Evolutionary conservation across 1,284 basidiomycete genomes (phyloP).

Genomic region (Cutaneotrichosporon sp.): DNA sequence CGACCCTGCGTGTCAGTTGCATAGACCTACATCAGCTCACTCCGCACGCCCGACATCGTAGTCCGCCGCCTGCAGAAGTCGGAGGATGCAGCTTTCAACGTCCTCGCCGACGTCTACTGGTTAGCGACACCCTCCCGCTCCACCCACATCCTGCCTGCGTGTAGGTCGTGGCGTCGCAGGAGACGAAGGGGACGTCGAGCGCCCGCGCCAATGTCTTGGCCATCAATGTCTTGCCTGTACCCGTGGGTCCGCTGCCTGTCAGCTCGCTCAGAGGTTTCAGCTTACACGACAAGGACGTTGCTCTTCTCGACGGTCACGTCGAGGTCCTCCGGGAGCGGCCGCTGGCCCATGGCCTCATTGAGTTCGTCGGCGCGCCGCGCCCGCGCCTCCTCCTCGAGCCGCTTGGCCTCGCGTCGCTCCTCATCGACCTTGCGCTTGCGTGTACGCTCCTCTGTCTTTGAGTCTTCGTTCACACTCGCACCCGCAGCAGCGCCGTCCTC

Average conservation of each 20-base stretch:
- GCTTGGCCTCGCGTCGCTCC: slow-evolving; percentile 3
- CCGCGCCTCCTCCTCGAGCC: slow-evolving; percentile 23
- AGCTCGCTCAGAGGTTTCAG: slow-evolving; percentile 2
- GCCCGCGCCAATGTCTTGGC: slow-evolving; percentile 81
- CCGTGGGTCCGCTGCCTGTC: slow-evolving; percentile 50
- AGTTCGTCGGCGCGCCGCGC: slow-evolving; percentile 23
- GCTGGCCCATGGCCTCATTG: slow-evolving; percentile 18
- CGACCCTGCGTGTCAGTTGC: slow-evolving; percentile 61
- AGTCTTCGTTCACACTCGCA: not conserved
- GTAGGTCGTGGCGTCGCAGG: slow-evolving; percentile 55
- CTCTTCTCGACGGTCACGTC: slow-evolving; percentile 76
- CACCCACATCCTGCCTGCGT: slow-evolving; percentile 56
- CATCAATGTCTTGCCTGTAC: slow-evolving; percentile 78
- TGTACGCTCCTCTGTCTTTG: slow-evolving; percentile 4
- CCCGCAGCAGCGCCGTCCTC: slow-evolving; percentile 2
- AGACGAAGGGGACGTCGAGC: slow-evolving; percentile 85
- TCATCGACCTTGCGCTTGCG: slow-evolving; percentile 13
- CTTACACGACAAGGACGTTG: slow-evolving; percentile 84
- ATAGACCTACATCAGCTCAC: slow-evolving; percentile 27
- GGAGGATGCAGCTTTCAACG: slow-evolving; percentile 83
- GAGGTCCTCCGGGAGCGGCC: slow-evolving; percentile 9
- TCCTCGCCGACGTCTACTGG: slow-evolving; percentile 85
- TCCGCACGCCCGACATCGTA: slow-evolving; percentile 72
- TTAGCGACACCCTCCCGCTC: slow-evolving; percentile 19
- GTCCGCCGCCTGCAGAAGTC: slow-evolving; percentile 80